Conservation (phyloP, 2,329 filamentous ascomycete genomes). For the Aspergillus hiratsukae region DNA sequence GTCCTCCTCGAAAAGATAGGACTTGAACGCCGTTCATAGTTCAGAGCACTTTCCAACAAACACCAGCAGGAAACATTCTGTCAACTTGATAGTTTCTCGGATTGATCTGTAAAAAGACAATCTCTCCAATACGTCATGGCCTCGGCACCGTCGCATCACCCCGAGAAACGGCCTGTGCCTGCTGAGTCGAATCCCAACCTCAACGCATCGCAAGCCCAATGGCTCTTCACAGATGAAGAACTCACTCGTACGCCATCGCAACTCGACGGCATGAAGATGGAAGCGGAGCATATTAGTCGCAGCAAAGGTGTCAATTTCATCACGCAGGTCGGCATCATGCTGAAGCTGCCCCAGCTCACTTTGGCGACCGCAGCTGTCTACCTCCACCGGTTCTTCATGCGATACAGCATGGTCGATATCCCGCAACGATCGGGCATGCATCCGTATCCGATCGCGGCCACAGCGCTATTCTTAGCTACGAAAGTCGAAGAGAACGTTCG, state of each 20-base stretch:
- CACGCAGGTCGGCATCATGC: slow-evolving; percentile 83
- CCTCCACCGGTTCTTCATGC: slow-evolving; percentile 95
- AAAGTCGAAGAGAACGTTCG: slow-evolving; percentile 97
- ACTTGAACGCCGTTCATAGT: neutral
- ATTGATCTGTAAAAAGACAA: neutral
- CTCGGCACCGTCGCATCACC: slow-evolving; percentile 22
- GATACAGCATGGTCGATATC: slow-evolving; percentile 71
- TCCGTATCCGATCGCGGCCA: slow-evolving; percentile 90
- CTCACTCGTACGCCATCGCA: slow-evolving; percentile 78
- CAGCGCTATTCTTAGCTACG: slow-evolving; percentile 86
- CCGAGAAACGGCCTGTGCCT: slow-evolving; percentile 27
- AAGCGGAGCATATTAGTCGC: slow-evolving; percentile 73
- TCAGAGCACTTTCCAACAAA: neutral
- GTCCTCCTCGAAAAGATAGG: neutral
- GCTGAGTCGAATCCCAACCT: slow-evolving; percentile 46
- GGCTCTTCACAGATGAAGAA: slow-evolving; percentile 84
- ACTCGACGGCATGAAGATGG: slow-evolving; percentile 70
- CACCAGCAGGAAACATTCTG: neutral
- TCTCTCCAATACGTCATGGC: slow-evolving; percentile 18
- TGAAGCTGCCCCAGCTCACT: slow-evolving; percentile 88
- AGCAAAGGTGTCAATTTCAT: slow-evolving; percentile 97
- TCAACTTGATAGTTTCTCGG: neutral
- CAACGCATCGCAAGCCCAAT: slow-evolving; percentile 63
- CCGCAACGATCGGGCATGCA: slow-evolving; percentile 68
- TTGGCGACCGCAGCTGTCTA: slow-evolving; percentile 89